These are phyloP conservation scores for Dendrobium chrysotoxum DNA, from an alignment of 106 monocot genomes.

Conservation along the genomic window DNA sequence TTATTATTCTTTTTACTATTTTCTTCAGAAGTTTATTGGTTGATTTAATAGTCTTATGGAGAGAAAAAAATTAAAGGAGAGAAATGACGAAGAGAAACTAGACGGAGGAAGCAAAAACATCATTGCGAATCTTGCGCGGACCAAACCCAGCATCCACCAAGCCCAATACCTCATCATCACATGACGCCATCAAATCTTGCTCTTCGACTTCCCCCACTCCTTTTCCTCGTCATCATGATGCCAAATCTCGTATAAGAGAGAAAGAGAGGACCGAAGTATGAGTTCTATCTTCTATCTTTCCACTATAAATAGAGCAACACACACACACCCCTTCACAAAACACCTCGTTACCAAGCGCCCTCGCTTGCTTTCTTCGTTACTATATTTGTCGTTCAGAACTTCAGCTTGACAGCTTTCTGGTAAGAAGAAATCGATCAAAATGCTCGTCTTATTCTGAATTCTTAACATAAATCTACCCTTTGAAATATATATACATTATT, in stretches of 20 bases:
- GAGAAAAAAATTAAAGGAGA: background rate
- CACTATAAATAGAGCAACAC: background rate
- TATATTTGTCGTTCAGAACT: too few species aligned
- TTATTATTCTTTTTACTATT: background rate
- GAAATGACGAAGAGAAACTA: background rate
- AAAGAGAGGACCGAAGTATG: too few species aligned
- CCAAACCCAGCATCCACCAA: background rate
- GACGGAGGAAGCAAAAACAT: background rate
- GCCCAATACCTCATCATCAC: conserved; percentile 3
- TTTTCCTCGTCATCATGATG: conserved; percentile 1
- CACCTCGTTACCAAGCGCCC: background rate
- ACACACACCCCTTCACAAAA: background rate
- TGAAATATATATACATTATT: too few species aligned
- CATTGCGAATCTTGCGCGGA: conserved; percentile 5
- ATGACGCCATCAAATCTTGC: conserved; percentile 3
- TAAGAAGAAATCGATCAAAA: too few species aligned
- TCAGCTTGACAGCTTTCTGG: too few species aligned
- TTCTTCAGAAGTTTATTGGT: background rate
- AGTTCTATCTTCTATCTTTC: background rate
- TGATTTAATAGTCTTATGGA: background rate
- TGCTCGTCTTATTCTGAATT: too few species aligned
- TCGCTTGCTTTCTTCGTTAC: too few species aligned
- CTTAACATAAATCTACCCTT: too few species aligned
- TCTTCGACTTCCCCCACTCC: background rate
- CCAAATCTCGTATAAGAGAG: background rate